Base-by-base conservation (phyloP, 73 alveolate species). In the Paramecium biaurelia region DNA sequence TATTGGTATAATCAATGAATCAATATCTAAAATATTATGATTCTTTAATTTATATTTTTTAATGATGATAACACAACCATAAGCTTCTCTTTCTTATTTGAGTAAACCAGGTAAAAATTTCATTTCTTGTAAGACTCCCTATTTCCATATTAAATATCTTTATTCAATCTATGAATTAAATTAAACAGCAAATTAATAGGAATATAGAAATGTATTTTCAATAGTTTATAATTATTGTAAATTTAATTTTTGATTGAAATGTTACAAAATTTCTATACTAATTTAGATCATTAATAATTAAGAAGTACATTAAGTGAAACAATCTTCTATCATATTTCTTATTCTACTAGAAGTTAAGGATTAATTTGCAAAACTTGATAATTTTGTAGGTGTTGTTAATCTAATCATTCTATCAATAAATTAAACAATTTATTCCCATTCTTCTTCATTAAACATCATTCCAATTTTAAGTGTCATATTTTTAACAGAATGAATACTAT, bases 21-120 rank as follows among this genome's bases (percentile, higher is more conserved):
- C 70, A 24, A 47, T 4, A 30, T 30, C 74, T 18, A 79, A 30
- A 30, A 47, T 30, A 42, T 21, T 9, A 79, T 47, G 45, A 45
- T 47, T 38, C 30, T 41, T 8, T 12, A 79, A 21, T 42, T 43
- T 76, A 26, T 43, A 38, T n/a, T 89, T 57, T 89, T 89, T 70
- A 21, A 89, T 89, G 20, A 42, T 45, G 28, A 89, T 35, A 72
- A 76, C 45, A 42, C 85, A 70, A 14, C 88, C 94, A 76, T 89
- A 89, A 24, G 94, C 94, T 45, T 89, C 74, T 47, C 94, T 70
- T 57, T 89, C 94, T 38, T 89, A 89, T 47, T 82, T 89, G 5
- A 89, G 41, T 14, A 89, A 32, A 10, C 94, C 92, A 26, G 94
- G 94, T 30, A 89, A 45, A 12, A 42, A 67, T 28, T 89, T 89